Evolutionary conservation across 805 yeast species (phyloP), one percentile per base, ranked within the genome.

Genomic region (Nakazawaea populi): DNA sequence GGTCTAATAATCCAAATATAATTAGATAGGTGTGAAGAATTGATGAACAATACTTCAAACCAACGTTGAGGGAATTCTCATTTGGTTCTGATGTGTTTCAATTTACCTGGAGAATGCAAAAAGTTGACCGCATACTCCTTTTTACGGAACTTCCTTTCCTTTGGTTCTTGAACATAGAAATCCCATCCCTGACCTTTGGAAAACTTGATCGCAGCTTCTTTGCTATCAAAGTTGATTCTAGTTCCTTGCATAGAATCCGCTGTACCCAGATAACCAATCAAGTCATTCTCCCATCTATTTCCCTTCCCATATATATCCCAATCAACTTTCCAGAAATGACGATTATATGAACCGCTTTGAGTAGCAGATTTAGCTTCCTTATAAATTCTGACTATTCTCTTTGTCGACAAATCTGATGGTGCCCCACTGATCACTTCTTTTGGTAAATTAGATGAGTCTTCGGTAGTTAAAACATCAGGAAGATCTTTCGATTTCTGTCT

Each of bases 141-240:
- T 75, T 77, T 79, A 63, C 82, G 77, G 71, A 88, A 85, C 54
- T 76, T 81, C 63, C 89, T 83, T 60, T 72, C 71, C 64, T 87
- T 84, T 51, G 96, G 95, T 67, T 87, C 94, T 66, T 85, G 89
- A 54, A 88, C 80, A 60, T 84, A 85, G 64, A 80, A 87, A 57
- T 83, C 83, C 92, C 94, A 88, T 29, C 92, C 96, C 66, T 88
- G 92, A 53, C 87, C 84, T 57, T 81, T 78, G 9, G 95, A 95
- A 67, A 88, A 88, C 52, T 78, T 77, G 53, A 85, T 72, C 36
- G 96, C 96, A 40, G 87, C 79, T 45, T 88, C 92, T 67, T 80
- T 83, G 47, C 83, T 72, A 61, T 82, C 85, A 65, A 88, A 88
- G 64, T 82, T 82, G 74, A 88, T 68, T 63, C 78, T 78, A 7